phyloP scores from a whole-genome alignment of 352 stramenopile species.

The Aphanomyces astaci region DNA sequence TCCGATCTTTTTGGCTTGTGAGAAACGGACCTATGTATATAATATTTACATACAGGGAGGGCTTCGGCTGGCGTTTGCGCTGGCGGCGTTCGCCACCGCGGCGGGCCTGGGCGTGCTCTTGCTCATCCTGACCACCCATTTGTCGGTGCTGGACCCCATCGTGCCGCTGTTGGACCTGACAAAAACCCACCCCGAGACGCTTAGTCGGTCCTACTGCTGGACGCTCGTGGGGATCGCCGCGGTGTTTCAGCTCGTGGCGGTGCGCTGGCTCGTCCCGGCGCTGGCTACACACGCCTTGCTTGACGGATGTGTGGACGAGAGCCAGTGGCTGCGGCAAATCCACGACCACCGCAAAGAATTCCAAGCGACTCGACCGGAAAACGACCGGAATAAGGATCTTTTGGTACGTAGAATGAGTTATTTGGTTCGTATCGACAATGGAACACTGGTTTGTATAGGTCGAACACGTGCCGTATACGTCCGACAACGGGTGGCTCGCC shows the following conservation, averaged over 20 bases:
- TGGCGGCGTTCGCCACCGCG: conserved; percentile 24
- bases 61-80: conserved; percentile 53
- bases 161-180: background rate
- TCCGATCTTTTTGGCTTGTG: no score
- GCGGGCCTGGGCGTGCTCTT: background rate
- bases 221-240: background rate
- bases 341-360: conserved; percentile 11
- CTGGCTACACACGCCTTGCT: background rate
- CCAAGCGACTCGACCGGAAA: background rate
- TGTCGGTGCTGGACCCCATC: background rate
- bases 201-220: conserved; percentile 15
- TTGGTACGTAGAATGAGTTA: background rate
- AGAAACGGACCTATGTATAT: no score
- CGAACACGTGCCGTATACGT: background rate
- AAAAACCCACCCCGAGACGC: background rate
- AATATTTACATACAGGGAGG: conserved; percentile 24
- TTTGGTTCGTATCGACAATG: no score
- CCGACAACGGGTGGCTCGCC: conserved; percentile 37
- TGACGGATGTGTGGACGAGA: conserved; percentile 8
- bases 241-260: background rate
- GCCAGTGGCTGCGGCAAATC: conserved; percentile 14
- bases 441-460: background rate
- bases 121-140: conserved; percentile 4
- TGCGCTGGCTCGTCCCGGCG: background rate
- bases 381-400: background rate